phyloP scores from a whole-genome alignment of 805 yeast genomes.

The Candida ulmi region DNA sequence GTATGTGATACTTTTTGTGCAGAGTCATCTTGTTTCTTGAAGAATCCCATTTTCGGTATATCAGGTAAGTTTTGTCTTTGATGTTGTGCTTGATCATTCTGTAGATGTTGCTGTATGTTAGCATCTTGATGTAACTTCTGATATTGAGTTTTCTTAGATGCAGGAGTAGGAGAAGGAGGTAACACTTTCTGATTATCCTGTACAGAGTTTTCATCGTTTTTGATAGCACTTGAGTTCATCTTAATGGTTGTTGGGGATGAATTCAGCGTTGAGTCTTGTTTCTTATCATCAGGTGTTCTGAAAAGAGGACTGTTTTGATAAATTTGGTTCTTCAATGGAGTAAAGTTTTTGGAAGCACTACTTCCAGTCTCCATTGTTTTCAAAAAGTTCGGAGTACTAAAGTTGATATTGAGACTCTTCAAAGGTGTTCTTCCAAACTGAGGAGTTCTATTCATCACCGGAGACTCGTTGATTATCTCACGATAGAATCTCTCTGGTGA shows the following conservation, averaged over 20 bases:
- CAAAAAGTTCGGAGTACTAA: conserved; percentile 22
- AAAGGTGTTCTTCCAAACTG: conserved; percentile 23
- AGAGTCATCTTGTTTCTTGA: conserved; percentile 14
- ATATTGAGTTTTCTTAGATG: conserved; percentile 5
- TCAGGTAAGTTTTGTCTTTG: conserved; percentile 1
- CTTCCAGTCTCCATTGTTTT: conserved; percentile 14
- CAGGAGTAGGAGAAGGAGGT: conserved; percentile 24
- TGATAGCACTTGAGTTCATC: conserved; percentile 23
- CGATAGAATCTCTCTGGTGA: conserved; percentile 24
- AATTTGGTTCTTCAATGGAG: conserved; percentile 22
- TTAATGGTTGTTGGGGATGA: conserved; percentile 26
- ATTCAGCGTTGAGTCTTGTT: conserved; percentile 13
- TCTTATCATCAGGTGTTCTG: conserved; percentile 15
- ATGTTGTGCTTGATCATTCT: not conserved
- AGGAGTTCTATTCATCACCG: conserved; percentile 19
- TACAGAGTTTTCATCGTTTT: conserved; percentile 6
- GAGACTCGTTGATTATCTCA: conserved; percentile 23
- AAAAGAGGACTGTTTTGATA: conserved; percentile 14
- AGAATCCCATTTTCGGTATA: conserved; percentile 23
- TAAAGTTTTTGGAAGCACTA: conserved; percentile 8
- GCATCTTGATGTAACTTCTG: no score
- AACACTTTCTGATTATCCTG: conserved; percentile 1
- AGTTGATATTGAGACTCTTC: conserved; percentile 15
- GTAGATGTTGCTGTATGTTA: not conserved
- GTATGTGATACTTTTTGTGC: conserved; percentile 1